Evolutionary conservation across 257 asterid genomes (phyloP), one percentile per base, ranked within the genome.

Genomic region (Sherardia arvensis): DNA sequence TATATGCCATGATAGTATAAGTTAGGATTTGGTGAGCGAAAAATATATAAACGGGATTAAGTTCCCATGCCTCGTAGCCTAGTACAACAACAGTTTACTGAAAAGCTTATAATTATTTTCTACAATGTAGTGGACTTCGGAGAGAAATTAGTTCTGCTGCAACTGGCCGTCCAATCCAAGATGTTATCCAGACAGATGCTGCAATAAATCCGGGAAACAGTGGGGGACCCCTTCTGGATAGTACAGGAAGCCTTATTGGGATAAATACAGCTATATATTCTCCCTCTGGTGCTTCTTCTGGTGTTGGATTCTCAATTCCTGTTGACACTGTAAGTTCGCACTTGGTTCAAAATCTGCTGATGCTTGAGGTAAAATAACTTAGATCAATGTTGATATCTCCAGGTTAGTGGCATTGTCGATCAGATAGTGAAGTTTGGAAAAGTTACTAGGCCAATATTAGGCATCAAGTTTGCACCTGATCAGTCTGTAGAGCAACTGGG

Each of bases 241-340:
- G 99, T 81, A 75, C 99, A 56, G 97, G 99, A 67, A 90, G 67
- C 68, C 96, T 93, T 60, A 90, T 90, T 55, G 99, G 99, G 63
- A 90, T 93, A 81, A 93, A 93, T 75, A 93, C 99, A 48, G 98
- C 98, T 71, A 92, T 92, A 79, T 92, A 92, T 79, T 93, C 99
- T 66, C 99, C 99, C 62, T 93, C 99, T 15, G 98, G 99, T 68
- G 97, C 97, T 76, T 93, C 99, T 27, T 90, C 99, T 74, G 99
- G 97, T 57, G 99, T 93, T 67, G 99, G 99, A 61, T 93, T 93
- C 78, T 93, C 99, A 23, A 93, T 93, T 77, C 99, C 99, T 30
- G 97, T 93, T 72, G 99, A 93, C 84, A 93, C 96, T 59, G 99
- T 93, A 68, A 83, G 95, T 81, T 66, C 69, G 33, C 58, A 23